These are phyloP conservation scores for Boletus coccyginus DNA, from an alignment of 768 basidiomycete genomes.

Conservation along the genomic window DNA sequence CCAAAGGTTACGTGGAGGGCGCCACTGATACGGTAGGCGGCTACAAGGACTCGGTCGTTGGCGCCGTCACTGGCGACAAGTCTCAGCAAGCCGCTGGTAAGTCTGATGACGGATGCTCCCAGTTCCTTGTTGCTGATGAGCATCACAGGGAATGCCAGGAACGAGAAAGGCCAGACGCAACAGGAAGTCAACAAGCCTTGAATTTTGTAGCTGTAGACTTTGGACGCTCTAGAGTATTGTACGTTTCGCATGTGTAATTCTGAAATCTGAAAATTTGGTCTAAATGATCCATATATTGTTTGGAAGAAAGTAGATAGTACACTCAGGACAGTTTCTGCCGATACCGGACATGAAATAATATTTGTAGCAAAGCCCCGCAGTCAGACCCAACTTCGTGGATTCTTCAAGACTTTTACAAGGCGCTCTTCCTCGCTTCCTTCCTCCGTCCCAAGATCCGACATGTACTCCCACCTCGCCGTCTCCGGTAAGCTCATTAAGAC, in stretches of 20 bases:
- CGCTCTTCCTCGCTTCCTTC: conserved; percentile 64
- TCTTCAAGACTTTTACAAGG: conserved; percentile 57
- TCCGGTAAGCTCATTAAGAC: conserved; percentile 89
- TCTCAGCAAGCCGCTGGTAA: conserved; percentile 48
- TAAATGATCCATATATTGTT: no score
- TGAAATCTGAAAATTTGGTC: neutral
- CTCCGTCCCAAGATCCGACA: conserved; percentile 66
- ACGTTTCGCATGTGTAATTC: neutral
- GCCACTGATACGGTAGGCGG: conserved; percentile 42
- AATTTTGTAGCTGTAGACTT: neutral
- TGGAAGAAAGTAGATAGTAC: neutral
- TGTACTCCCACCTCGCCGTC: conserved; percentile 88
- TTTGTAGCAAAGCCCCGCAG: no score
- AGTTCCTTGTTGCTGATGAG: neutral
- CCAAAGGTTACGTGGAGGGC: conserved; percentile 52
- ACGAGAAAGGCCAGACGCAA: conserved; percentile 54
- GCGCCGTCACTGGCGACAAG: conserved; percentile 56
- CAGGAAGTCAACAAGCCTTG: conserved; percentile 49
- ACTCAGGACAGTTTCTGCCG: no score
- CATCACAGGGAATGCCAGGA: conserved; percentile 45
- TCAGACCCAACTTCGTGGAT: conserved; percentile 64
- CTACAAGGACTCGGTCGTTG: conserved; percentile 52
- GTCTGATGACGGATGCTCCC: neutral
- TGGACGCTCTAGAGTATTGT: neutral
- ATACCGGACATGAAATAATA: no score